A percentile compares a stretch with the other conserved stretches of the same genome.
These are phyloP conservation scores for Globisporangium megalacanthum DNA, from an alignment of 352 stramenopile genomes.

Conservation along the genomic window DNA sequence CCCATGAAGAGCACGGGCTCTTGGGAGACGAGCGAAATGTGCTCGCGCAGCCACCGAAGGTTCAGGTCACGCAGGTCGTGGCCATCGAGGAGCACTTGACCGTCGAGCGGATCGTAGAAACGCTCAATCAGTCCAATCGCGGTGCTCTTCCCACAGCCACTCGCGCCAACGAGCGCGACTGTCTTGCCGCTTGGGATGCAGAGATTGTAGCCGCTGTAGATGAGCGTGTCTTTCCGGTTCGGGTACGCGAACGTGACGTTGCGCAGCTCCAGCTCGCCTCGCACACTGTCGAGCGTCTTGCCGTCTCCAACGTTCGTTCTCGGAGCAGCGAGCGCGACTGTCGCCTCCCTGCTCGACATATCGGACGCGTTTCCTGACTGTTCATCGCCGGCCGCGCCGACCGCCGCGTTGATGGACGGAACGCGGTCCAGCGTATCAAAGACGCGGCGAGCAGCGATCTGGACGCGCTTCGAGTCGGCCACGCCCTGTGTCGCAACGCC, in stretches of 20 bases:
- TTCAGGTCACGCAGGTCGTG: conserved; percentile 17
- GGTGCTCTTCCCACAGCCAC: conserved; percentile 25
- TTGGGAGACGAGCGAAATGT: conserved; percentile 38
- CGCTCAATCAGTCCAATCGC: conserved; percentile 24
- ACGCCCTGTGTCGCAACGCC: conserved; percentile 28
- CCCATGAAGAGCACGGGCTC: conserved; percentile 53
- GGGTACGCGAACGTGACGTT: conserved; percentile 22
- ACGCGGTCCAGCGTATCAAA: conserved; percentile 47
- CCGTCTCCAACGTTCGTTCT: too few relatives aligned
- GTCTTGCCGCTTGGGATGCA: conserved; percentile 17
- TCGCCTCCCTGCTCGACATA: too few relatives aligned
- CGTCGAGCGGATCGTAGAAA: conserved; percentile 23
- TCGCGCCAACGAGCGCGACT: conserved; percentile 20
- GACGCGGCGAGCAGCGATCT: too few relatives aligned
- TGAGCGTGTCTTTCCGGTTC: conserved; percentile 12
- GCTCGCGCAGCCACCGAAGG: conserved; percentile 20
- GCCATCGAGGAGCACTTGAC: conserved; percentile 18
- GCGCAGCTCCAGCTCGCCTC: conserved; percentile 18
- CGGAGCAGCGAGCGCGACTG: too few relatives aligned
- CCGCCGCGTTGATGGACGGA: conserved; percentile 9
- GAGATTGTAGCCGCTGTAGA: conserved; percentile 17
- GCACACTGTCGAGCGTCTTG: not conserved
- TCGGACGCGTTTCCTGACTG: too few relatives aligned
- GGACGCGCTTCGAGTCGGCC: too few relatives aligned
- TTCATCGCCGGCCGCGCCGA: too few relatives aligned